Conservation (phyloP, 2,329 filamentous ascomycete species). For the Colletotrichum kahawae region DNA sequence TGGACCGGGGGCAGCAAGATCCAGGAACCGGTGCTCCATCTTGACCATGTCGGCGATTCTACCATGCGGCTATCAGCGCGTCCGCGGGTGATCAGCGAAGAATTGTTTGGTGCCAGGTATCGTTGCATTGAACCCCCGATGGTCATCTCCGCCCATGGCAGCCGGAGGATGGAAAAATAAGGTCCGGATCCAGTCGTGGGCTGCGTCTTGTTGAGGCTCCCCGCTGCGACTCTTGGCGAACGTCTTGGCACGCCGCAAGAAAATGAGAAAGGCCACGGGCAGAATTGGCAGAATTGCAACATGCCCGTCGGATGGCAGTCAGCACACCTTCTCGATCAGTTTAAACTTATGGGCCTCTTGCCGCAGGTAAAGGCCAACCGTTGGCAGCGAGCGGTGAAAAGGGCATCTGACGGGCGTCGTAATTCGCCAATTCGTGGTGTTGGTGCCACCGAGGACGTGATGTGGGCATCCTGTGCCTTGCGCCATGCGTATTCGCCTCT, state of each 20-base stretch:
- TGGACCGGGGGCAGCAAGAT: neutral
- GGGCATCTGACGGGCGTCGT: neutral
- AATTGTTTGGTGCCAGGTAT: slow-evolving; percentile 14
- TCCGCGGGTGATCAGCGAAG: neutral
- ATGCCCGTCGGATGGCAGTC: neutral
- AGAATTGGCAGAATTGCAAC: neutral
- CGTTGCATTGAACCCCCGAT: neutral
- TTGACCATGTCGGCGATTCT: neutral
- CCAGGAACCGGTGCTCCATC: neutral
- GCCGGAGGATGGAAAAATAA: slow-evolving; percentile 9
- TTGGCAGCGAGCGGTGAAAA: neutral
- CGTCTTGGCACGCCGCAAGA: slow-evolving; percentile 11
- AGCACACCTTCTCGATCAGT: neutral
- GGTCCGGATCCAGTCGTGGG: slow-evolving; percentile 13
- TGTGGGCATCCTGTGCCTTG: neutral
- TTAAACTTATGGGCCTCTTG: neutral
- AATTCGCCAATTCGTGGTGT: neutral
- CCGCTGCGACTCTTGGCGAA: slow-evolving; percentile 8
- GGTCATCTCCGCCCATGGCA: slow-evolving; percentile 10
- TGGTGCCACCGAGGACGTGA: neutral
- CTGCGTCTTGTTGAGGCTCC: slow-evolving; percentile 9
- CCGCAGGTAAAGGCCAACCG: slow-evolving; percentile 1
- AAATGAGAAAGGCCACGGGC: neutral
- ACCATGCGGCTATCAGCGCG: slow-evolving; percentile 4
- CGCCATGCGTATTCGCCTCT: slow-evolving; percentile 8